Conservation (phyloP, 441 rosid genomes). For the Corymbia citriodora region DNA sequence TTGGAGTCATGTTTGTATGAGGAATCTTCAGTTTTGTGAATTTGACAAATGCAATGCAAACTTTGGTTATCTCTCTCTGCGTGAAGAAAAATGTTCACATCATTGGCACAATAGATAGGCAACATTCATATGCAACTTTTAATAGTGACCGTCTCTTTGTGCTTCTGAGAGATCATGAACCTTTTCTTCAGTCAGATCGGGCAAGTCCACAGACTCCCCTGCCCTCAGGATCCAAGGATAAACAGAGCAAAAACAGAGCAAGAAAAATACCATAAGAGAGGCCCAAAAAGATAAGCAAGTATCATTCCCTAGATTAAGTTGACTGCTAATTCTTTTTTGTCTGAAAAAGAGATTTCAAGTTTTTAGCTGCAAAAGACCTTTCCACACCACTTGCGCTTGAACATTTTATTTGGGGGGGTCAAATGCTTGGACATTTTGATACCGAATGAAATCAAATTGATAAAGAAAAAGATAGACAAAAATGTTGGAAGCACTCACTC, state of each 20-base stretch:
- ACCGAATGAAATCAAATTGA: too few species aligned
- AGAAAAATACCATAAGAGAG: too few species aligned
- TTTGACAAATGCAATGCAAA: neutral
- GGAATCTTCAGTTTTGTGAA: neutral
- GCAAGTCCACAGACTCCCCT: too few species aligned
- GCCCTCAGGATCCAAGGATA: too few species aligned
- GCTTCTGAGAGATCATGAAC: neutral
- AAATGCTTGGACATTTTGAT: neutral
- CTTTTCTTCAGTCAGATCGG: too few species aligned
- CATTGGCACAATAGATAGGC: too few species aligned
- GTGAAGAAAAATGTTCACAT: neutral
- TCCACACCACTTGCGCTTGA: neutral
- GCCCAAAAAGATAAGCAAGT: too few species aligned
- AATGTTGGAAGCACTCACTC: conserved; percentile 28
- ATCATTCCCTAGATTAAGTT: too few species aligned
- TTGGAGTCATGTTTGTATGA: neutral
- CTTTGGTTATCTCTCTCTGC: neutral
- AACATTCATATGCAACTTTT: neutral
- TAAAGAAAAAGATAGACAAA: neutral
- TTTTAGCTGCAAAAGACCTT: neutral
- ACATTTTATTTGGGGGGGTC: too few species aligned
- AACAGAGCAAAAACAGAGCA: too few species aligned
- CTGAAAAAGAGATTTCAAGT: neutral
- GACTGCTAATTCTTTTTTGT: neutral
- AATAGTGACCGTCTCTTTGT: neutral